Evolutionary conservation across 805 yeast genomes (phyloP), one percentile per base, ranked within the genome.

Genomic region (Spathaspora gorwiae): DNA sequence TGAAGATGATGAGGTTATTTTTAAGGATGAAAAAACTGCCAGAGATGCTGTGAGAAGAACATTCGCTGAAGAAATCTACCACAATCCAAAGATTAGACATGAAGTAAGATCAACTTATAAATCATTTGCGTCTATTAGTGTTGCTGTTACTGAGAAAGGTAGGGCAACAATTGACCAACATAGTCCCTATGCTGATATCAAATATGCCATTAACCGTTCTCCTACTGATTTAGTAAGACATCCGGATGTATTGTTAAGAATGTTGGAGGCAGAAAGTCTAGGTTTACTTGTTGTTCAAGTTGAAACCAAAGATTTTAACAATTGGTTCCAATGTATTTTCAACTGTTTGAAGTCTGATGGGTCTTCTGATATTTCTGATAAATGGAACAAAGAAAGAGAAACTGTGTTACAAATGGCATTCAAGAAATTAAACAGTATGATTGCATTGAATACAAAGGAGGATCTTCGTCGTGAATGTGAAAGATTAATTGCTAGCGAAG

Each of bases 221-320:
- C 83, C 90, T 12, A 76, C 77, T n/a, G 89, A 89, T 47, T 79
- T 94, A 57, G 75, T 79, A 6, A 71, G 71, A 34, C 74, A 80
- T 45, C 98, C 99, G 1, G 96, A 89, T 54, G 68, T 85, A 35
- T 88, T 86, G 54, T 71, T 94, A 56, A 79, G 95, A 57, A 94
- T 94, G 96, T 66, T 90, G 41, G 90, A 86, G 57, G 99, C 98
- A 2, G 99, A 94, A 61, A 64, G 81, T 6, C 74, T 80, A 51
- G 95, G 95, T 30, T 76, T 87, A 46, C 75, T 87, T 39, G 79
- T 74, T 41, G 75, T 90, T 19, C 78, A 84, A 37, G 76, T 90
- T 33, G 78, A 69, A 47, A 66, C 76, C 53, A 70, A 80, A 54
- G 72, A 68, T 47, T 66, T 58, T 47, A 64, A 64, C 37, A 62